phyloP scores from a whole-genome alignment of 1,139 yeast genomes.

The Saccharomyces hybrid region DNA sequence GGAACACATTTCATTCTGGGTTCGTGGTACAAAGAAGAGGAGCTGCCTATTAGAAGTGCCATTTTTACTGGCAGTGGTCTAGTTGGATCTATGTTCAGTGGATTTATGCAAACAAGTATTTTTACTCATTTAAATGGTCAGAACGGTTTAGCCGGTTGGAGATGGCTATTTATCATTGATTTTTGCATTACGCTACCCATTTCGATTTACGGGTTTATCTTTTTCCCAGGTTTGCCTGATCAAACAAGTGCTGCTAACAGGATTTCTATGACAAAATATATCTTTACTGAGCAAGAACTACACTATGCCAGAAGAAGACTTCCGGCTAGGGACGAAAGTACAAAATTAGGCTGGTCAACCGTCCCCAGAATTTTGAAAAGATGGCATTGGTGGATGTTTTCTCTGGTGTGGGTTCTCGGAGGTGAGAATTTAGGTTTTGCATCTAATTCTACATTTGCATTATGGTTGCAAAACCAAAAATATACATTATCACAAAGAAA shows the following conservation, averaged over 20 bases:
- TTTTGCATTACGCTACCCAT: conserved; percentile 50
- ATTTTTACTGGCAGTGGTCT: conserved; percentile 48
- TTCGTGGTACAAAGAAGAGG: conserved; percentile 46
- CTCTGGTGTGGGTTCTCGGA: conserved; percentile 50
- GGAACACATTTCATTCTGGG: conserved; percentile 50
- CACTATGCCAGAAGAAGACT: conserved; percentile 36
- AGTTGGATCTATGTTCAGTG: conserved; percentile 47
- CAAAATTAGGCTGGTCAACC: conserved; percentile 40
- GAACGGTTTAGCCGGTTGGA: conserved; percentile 53
- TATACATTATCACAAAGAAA: conserved; percentile 44
- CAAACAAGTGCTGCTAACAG: conserved; percentile 8
- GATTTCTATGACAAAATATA: conserved; percentile 22
- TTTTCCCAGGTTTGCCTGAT: conserved; percentile 43
- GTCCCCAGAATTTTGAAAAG: conserved; percentile 43
- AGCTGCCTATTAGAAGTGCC: conserved; percentile 44
- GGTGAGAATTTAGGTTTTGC: conserved; percentile 53
- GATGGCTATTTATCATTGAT: conserved; percentile 62
- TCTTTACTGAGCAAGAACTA: conserved; percentile 37
- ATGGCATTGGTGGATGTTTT: conserved; percentile 56
- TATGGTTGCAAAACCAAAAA: conserved; percentile 41
- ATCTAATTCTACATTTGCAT: conserved; percentile 45
- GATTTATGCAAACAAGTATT: conserved; percentile 59
- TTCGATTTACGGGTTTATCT: conserved; percentile 45
- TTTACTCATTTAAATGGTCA: conserved; percentile 41
- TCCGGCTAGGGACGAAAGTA: conserved; percentile 35